A percentile compares a stretch with the other conserved stretches of the same genome.
These are phyloP conservation scores for Pelargonium australe DNA, from an alignment of 441 rosid genomes.

Conservation along the genomic window DNA sequence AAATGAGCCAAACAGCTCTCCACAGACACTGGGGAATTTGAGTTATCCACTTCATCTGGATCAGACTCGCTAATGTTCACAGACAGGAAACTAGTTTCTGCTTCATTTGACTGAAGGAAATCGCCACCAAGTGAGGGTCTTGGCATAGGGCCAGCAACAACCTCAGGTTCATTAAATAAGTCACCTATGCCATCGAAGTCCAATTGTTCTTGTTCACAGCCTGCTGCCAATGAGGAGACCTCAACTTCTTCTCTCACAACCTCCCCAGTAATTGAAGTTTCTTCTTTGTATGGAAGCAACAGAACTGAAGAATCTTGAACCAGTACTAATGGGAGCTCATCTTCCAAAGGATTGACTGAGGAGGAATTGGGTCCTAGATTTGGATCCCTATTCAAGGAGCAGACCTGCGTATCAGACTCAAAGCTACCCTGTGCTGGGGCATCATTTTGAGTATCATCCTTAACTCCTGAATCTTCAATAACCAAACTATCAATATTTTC, in stretches of 20 bases:
- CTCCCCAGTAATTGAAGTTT: constrained; percentile 29
- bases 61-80: constrained; percentile 73
- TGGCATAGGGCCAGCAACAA: constrained; percentile 40
- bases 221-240: constrained; percentile 43
- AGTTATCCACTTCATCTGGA: constrained; percentile 85
- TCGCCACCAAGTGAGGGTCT: constrained; percentile 45
- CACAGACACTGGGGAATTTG: constrained; percentile 73
- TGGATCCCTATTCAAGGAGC: constrained; percentile 29
- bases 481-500: constrained; percentile 26
- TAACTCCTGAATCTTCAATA: constrained; percentile 22
- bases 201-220: constrained; percentile 43
- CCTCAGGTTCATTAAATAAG: constrained; percentile 83
- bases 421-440: constrained; percentile 22
- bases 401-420: constrained; percentile 17
- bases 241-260: constrained; percentile 36
- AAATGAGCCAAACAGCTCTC: constrained; percentile 84
- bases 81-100: constrained; percentile 38
- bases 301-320: constrained; percentile 62
- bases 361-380: constrained; percentile 33
- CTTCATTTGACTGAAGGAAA: constrained; percentile 23
- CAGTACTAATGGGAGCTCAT: constrained; percentile 43
- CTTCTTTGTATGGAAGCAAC: constrained; percentile 68
- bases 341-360: constrained; percentile 56
- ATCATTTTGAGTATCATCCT: constrained; percentile 25
- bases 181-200: constrained; percentile 76